Conservation (phyloP, 108 stramenopile genomes). For the Cylindrotheca fusiformis region DNA sequence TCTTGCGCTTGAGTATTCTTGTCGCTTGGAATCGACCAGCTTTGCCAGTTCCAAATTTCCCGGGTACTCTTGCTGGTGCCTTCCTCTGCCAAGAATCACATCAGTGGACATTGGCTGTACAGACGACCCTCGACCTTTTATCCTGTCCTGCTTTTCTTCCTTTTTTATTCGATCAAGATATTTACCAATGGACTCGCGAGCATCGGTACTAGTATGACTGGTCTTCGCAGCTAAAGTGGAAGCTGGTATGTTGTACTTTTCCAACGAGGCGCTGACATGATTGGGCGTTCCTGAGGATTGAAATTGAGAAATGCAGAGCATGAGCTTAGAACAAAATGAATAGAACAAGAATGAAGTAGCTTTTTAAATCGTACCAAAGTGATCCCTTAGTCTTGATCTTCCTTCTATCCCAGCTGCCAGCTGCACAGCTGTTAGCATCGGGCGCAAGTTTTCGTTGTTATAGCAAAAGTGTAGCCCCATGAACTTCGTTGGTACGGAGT, state of each 20-base stretch:
- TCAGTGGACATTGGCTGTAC: neutral
- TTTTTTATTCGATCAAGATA: neutral
- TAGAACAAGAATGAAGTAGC: too few relatives aligned
- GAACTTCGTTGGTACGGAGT: neutral
- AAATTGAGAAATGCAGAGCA: neutral
- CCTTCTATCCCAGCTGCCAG: slow-evolving; percentile 1
- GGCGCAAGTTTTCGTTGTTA: neutral
- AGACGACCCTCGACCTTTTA: neutral
- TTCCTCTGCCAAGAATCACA: neutral
- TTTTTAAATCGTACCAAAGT: slow-evolving; percentile 13
- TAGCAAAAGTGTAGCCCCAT: slow-evolving; percentile 16
- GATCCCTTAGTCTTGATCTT: slow-evolving; percentile 1
- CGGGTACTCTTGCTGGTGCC: neutral
- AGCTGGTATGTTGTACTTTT: neutral
- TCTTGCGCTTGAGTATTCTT: neutral
- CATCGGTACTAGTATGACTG: neutral
- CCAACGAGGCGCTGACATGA: neutral
- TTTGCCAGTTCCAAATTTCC: neutral
- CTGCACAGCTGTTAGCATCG: slow-evolving; percentile 6
- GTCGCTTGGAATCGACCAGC: neutral
- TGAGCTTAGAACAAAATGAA: too few relatives aligned
- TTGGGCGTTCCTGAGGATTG: neutral
- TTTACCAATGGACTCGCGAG: neutral
- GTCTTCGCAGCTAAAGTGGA: neutral
- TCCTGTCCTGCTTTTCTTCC: neutral